A percentile compares a stretch with the other conserved stretches of the same genome.
These are phyloP conservation scores for Coccomyxa sp. DNA, from an alignment of 139 green algal species.

Conservation along the genomic window DNA sequence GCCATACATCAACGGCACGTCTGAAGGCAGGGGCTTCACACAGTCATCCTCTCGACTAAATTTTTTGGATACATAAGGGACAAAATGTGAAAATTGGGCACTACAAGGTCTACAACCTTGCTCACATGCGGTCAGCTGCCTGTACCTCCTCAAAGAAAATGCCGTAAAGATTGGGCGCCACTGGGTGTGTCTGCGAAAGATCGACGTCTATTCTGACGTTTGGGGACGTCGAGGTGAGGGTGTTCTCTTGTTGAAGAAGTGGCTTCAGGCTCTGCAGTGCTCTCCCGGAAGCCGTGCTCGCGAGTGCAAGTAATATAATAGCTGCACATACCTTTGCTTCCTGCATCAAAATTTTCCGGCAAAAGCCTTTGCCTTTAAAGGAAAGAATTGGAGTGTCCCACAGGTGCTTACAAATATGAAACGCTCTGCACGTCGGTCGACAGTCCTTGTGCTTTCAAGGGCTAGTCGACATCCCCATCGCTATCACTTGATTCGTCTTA, in stretches of 20 bases:
- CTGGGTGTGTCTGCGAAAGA: background rate
- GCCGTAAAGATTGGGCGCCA: conserved; percentile 14
- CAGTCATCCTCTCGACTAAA: no score
- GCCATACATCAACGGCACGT: no score
- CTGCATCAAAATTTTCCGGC: background rate
- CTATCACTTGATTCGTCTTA: no score
- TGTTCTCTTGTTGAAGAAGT: background rate
- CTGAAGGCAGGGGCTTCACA: no score
- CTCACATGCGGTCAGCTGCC: background rate
- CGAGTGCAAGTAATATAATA: background rate
- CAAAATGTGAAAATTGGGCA: background rate
- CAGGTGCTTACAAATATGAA: no score
- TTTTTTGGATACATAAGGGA: background rate
- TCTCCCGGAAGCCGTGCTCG: background rate
- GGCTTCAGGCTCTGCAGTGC: background rate
- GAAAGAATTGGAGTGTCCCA: background rate
- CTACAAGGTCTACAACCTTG: background rate
- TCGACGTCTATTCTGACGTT: background rate
- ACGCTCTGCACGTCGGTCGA: no score
- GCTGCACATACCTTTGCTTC: background rate
- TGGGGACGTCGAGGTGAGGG: background rate
- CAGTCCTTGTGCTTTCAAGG: no score
- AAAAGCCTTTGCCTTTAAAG: background rate
- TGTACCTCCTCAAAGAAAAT: conserved; percentile 51
- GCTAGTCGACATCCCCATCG: no score